A percentile compares a stretch with the other conserved stretches of the same genome.
Evolutionary conservation across 2,329 filamentous ascomycete species (phyloP).

Genomic region (Talaromyces marneffei): DNA sequence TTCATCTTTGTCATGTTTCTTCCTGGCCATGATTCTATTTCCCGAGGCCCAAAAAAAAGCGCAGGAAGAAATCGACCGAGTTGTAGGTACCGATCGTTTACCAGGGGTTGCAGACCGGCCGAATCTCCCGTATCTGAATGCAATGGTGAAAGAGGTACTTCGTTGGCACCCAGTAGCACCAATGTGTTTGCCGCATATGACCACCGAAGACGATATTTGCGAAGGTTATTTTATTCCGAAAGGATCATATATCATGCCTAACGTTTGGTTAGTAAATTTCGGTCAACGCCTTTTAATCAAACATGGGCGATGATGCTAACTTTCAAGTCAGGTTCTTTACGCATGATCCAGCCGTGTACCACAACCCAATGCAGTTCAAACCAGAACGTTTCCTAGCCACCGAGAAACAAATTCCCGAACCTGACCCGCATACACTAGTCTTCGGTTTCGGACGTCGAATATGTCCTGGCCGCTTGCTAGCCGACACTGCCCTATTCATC

Average conservation of each 20-base stretch:
- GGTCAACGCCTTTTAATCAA: background rate
- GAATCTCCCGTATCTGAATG: slow-evolving; percentile 27
- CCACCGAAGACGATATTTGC: slow-evolving; percentile 19
- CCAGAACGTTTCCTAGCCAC: slow-evolving; percentile 39
- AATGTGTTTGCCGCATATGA: slow-evolving; percentile 22
- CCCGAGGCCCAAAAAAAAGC: slow-evolving; percentile 48
- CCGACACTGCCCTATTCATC: slow-evolving; percentile 38
- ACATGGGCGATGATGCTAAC: background rate
- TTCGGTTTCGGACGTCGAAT: slow-evolving; percentile 41
- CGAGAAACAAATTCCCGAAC: slow-evolving; percentile 28
- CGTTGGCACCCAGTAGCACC: slow-evolving; percentile 25
- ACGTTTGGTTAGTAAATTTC: slow-evolving; percentile 24
- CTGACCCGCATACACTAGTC: slow-evolving; percentile 28
- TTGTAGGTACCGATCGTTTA: slow-evolving; percentile 26
- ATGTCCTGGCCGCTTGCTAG: slow-evolving; percentile 40
- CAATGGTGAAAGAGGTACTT: slow-evolving; percentile 27
- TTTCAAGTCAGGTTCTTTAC: slow-evolving; percentile 32
- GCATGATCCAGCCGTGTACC: slow-evolving; percentile 35
- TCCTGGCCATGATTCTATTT: slow-evolving; percentile 50
- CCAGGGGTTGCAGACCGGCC: slow-evolving; percentile 32
- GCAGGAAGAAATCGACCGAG: slow-evolving; percentile 35
- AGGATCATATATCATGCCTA: slow-evolving; percentile 27
- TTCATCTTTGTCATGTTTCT: slow-evolving; percentile 39
- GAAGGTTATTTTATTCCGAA: slow-evolving; percentile 25
- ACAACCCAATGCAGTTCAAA: slow-evolving; percentile 35